phyloP scores from a whole-genome alignment of 495 filamentous ascomycete genomes.

The Annulohypoxylon stygium region DNA sequence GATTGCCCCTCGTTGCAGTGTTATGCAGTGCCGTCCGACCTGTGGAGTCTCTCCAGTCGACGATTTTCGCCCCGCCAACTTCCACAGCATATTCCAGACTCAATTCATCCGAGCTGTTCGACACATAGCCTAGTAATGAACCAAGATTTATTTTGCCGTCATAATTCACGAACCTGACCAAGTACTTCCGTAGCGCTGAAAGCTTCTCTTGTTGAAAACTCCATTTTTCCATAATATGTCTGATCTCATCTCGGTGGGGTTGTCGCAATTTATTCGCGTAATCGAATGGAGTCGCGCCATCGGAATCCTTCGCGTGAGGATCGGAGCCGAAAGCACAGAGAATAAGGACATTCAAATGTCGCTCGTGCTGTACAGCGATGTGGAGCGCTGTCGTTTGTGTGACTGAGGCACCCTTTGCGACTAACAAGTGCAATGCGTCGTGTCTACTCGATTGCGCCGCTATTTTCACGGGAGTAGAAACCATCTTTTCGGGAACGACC shows the following conservation, averaged over 20 bases:
- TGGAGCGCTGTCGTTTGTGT: background rate
- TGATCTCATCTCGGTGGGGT: slow-evolving; percentile 2
- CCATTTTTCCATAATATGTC: background rate
- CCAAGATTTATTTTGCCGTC: background rate
- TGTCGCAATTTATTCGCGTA: background rate
- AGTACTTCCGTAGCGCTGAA: background rate
- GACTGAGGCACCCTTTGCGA: slow-evolving; percentile 3
- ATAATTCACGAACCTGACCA: background rate
- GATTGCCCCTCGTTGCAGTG: background rate
- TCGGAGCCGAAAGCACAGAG: slow-evolving; percentile 1
- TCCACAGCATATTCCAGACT: background rate
- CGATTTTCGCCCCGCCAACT: background rate
- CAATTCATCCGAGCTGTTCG: background rate
- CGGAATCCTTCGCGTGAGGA: background rate
- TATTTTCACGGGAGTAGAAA: background rate
- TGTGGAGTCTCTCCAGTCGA: slow-evolving; percentile 1
- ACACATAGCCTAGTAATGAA: background rate
- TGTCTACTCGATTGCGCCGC: background rate
- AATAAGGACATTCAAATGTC: background rate
- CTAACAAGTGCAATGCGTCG: background rate
- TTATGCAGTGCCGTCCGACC: slow-evolving; percentile 8
- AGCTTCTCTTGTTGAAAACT: background rate
- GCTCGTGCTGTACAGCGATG: background rate
- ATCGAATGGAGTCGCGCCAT: background rate
- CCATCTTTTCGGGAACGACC: background rate